Conservation (phyloP, 2,329 filamentous ascomycete species). For the Calonectria leucothoes region DNA sequence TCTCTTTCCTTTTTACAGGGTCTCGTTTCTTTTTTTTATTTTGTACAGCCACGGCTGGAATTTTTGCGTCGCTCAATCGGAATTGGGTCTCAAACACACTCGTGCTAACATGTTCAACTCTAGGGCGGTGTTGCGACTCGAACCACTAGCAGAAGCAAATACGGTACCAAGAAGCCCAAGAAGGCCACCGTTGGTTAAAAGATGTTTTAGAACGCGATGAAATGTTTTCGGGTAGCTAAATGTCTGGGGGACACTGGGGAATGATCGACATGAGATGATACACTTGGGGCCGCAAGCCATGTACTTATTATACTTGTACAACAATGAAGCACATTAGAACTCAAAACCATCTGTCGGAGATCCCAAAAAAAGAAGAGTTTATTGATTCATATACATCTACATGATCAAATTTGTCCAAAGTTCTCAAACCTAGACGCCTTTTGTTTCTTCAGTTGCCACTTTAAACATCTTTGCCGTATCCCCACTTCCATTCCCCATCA, state of each 20-base stretch:
- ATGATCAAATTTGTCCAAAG: conserved; percentile 43
- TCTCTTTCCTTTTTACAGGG: neutral
- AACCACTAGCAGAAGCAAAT: conserved; percentile 90
- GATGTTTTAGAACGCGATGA: neutral
- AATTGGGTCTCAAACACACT: too few relatives aligned
- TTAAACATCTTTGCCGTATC: conserved; percentile 33
- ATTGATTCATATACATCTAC: conserved; percentile 44
- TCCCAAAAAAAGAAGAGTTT: conserved; percentile 29
- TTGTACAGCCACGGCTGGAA: neutral
- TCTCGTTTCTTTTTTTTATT: neutral
- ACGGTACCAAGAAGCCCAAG: conserved; percentile 99
- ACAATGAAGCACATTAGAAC: conserved; percentile 29
- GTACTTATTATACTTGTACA: conserved; percentile 43
- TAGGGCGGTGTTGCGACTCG: conserved; percentile 92
- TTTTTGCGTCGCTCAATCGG: neutral
- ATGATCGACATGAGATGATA: conserved; percentile 19
- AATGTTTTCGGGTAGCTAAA: neutral
- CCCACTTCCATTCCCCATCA: conserved; percentile 26
- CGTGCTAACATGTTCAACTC: conserved; percentile 28
- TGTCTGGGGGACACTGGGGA: neutral
- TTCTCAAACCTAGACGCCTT: conserved; percentile 44
- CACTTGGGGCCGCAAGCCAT: conserved; percentile 32
- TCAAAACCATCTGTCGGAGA: conserved; percentile 21
- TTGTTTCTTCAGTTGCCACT: conserved; percentile 33
- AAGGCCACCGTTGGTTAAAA: conserved; percentile 68